Evolutionary conservation across 306 rosid species (phyloP).

Genomic region (Fragaria vesca): DNA sequence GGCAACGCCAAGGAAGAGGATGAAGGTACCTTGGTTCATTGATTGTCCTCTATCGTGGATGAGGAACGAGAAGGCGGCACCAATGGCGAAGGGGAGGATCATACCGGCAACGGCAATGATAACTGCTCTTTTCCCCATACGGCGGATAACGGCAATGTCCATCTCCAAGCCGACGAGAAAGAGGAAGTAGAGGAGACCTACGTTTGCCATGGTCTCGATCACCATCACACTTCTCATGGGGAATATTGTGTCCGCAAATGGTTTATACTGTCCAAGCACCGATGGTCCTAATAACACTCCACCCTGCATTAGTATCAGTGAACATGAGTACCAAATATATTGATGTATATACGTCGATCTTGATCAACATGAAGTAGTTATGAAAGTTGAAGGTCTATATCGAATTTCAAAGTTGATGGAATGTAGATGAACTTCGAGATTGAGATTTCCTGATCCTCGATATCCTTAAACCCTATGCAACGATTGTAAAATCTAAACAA

Average conservation of each 20-base stretch:
- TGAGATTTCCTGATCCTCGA: background rate
- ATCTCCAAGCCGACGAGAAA: conserved; percentile 83
- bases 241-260: conserved; percentile 43
- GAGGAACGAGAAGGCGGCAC: conserved; percentile 35
- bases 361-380: background rate
- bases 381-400: background rate
- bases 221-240: conserved; percentile 78
- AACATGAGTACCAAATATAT: background rate
- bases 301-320: conserved; percentile 41
- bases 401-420: background rate
- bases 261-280: conserved; percentile 42
- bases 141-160: conserved; percentile 63
- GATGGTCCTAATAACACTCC: conserved; percentile 91
- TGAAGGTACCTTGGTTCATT: conserved; percentile 24
- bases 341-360: background rate
- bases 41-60: background rate
- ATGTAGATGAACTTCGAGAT: background rate
- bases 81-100: conserved; percentile 60
- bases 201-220: conserved; percentile 81
- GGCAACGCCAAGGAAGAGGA: conserved; percentile 69
- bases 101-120: conserved; percentile 63
- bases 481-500: background rate
- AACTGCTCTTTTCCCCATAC: conserved; percentile 52
- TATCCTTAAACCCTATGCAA: background rate
- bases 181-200: conserved; percentile 76